Evolutionary conservation across 345 rosid genomes (phyloP).

Genomic region (Zanthoxylum bungeanum): DNA sequence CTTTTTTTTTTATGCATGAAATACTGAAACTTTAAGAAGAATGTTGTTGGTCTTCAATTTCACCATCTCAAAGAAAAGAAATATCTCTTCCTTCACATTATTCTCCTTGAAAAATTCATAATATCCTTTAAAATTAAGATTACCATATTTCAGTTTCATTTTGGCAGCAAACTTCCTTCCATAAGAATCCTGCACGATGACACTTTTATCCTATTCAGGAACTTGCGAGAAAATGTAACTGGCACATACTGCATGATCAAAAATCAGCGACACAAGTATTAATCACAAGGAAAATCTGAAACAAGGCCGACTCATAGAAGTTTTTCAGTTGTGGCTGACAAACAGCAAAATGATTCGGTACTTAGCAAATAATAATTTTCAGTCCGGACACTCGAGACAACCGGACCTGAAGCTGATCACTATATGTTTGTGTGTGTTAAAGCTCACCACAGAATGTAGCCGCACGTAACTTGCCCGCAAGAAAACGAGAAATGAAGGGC

Average conservation of each 20-base stretch:
- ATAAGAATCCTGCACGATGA: not conserved
- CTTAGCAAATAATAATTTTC: too few relatives aligned
- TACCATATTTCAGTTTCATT: not conserved
- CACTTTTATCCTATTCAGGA: not conserved
- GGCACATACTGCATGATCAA: constrained; percentile 18
- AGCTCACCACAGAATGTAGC: not conserved
- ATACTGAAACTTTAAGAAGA: not conserved
- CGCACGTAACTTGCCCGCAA: constrained; percentile 3
- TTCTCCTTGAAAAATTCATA: not conserved
- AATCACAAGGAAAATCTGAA: not conserved
- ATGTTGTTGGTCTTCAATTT: not conserved
- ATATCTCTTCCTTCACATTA: constrained; percentile 3
- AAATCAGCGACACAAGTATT: not conserved
- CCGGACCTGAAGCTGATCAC: too few relatives aligned
- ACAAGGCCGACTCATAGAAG: too few relatives aligned
- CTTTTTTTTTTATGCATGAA: not conserved
- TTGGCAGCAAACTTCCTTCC: not conserved
- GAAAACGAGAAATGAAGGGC: constrained; percentile 35
- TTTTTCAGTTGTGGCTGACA: too few relatives aligned
- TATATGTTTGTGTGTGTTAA: too few relatives aligned
- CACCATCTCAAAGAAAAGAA: constrained; percentile 1
- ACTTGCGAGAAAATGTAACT: not conserved
- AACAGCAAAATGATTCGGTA: too few relatives aligned
- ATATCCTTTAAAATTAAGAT: not conserved
- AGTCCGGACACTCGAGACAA: too few relatives aligned